These are phyloP conservation scores for Microascus cirrosus DNA, from an alignment of 2,329 filamentous ascomycete species.

Conservation along the genomic window DNA sequence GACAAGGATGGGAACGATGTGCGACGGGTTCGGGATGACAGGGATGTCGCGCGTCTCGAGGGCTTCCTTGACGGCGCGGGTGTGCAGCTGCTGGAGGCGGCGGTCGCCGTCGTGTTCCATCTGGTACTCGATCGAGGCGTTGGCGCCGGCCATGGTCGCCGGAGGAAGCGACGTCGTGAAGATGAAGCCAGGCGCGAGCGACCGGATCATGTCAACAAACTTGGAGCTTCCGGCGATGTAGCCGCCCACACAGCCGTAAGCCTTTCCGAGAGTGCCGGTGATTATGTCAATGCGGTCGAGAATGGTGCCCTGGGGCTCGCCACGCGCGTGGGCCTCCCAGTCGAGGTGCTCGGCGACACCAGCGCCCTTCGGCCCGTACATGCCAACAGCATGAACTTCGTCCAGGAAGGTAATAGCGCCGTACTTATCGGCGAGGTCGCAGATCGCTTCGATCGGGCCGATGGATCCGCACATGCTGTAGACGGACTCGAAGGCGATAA, in stretches of 20 bases:
- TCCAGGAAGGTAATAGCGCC: conserved; percentile 95
- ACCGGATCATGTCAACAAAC: conserved; percentile 86
- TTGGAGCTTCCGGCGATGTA: conserved; percentile 88
- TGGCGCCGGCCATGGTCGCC: conserved; percentile 91
- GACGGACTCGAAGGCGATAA: conserved; percentile 96
- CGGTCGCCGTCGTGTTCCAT: conserved; percentile 76
- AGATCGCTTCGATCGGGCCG: conserved; percentile 90
- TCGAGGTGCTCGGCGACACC: conserved; percentile 97
- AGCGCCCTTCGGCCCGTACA: conserved; percentile 94
- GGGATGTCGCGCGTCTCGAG: conserved; percentile 74
- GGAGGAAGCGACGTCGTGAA: conserved; percentile 96
- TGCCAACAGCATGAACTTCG: conserved; percentile 96
- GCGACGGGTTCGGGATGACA: conserved; percentile 93
- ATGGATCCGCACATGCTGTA: conserved; percentile 99
- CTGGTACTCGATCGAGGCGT: conserved; percentile 89
- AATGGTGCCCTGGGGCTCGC: conserved; percentile 67
- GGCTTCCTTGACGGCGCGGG: conserved; percentile 82
- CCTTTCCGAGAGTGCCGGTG: conserved; percentile 92
- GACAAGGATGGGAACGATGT: conserved; percentile 89
- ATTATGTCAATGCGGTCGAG: conserved; percentile 98
- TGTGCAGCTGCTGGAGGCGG: conserved; percentile 89
- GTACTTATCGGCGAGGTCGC: conserved; percentile 93
- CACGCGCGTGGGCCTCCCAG: conserved; percentile 72
- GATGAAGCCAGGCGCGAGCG: conserved; percentile 93
- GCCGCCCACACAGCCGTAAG: conserved; percentile 93